Evolutionary conservation across 2,329 filamentous ascomycete species (phyloP).

Genomic region (Penicillium olsonii): DNA sequence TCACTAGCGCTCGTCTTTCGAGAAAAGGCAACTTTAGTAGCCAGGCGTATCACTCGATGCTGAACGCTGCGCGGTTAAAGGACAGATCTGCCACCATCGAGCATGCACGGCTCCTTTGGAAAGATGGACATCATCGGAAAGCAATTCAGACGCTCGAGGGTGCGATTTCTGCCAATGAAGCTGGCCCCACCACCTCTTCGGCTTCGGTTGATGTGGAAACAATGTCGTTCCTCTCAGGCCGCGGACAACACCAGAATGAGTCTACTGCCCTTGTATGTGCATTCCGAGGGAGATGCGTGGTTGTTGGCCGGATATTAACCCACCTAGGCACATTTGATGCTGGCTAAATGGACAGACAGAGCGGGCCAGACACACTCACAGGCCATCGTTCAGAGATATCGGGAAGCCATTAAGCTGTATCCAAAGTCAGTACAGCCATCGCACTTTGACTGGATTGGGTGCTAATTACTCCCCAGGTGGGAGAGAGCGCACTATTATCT

Average conservation of each 20-base stretch:
- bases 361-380: constrained; percentile 90
- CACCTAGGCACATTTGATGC: constrained; percentile 66
- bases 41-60: constrained; percentile 89
- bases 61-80: constrained; percentile 81
- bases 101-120: constrained; percentile 90
- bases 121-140: constrained; percentile 88
- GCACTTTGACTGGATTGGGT: neutral
- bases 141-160: constrained; percentile 89
- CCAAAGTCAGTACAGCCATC: constrained; percentile 26
- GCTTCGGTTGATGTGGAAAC: constrained; percentile 36
- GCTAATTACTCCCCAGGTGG: constrained; percentile 59
- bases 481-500: constrained; percentile 98
- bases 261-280: constrained; percentile 45
- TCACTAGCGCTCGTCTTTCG: constrained; percentile 80
- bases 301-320: constrained; percentile 36
- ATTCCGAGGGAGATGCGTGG: neutral
- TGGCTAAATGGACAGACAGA: constrained; percentile 94
- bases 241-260: constrained; percentile 54
- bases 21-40: constrained; percentile 81
- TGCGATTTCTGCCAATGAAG: constrained; percentile 79
- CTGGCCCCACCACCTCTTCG: constrained; percentile 54
- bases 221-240: constrained; percentile 40
- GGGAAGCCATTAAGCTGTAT: constrained; percentile 62
- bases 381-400: constrained; percentile 78
- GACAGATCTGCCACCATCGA: constrained; percentile 90